These are phyloP conservation scores for Exserohilum turcica DNA, from an alignment of 2,329 filamentous ascomycete genomes.

Conservation along the genomic window DNA sequence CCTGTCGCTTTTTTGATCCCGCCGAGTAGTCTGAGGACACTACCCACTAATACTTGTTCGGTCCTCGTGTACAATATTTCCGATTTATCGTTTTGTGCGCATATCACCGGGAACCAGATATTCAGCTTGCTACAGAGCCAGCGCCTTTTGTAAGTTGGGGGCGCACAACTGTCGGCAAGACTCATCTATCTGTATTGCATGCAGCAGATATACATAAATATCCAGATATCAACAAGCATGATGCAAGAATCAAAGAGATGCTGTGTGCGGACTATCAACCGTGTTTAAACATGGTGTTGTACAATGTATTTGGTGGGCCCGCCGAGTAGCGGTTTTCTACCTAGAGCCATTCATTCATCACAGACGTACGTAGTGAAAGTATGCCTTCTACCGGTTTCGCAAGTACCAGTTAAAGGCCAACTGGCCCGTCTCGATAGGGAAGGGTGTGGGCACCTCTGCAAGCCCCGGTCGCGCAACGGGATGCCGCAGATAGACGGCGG, in stretches of 20 bases:
- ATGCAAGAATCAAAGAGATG: too few species aligned
- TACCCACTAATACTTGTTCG: neutral
- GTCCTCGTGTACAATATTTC: neutral
- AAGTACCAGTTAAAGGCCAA: constrained; percentile 95
- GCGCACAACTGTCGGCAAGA: neutral
- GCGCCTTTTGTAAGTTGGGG: neutral
- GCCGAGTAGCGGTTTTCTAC: neutral
- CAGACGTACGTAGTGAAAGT: neutral
- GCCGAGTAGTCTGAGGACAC: neutral
- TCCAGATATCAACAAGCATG: neutral
- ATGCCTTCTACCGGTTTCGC: constrained; percentile 67
- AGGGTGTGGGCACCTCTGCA: constrained; percentile 79
- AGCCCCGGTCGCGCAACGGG: constrained; percentile 83
- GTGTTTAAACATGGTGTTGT: constrained; percentile 3
- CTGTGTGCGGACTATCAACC: neutral
- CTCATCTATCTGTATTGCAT: neutral
- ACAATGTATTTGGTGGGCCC: constrained; percentile 2
- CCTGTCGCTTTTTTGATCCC: too few species aligned
- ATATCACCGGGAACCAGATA: too few species aligned
- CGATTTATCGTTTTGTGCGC: neutral
- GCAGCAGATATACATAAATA: neutral
- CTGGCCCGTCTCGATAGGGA: constrained; percentile 70
- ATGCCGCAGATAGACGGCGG: constrained; percentile 92
- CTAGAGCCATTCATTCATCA: neutral
- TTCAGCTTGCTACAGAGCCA: too few species aligned